These are phyloP conservation scores for Pleurozium schreberi DNA, from an alignment of 225 moss, liverwort and hornwort genomes.

Conservation along the genomic window DNA sequence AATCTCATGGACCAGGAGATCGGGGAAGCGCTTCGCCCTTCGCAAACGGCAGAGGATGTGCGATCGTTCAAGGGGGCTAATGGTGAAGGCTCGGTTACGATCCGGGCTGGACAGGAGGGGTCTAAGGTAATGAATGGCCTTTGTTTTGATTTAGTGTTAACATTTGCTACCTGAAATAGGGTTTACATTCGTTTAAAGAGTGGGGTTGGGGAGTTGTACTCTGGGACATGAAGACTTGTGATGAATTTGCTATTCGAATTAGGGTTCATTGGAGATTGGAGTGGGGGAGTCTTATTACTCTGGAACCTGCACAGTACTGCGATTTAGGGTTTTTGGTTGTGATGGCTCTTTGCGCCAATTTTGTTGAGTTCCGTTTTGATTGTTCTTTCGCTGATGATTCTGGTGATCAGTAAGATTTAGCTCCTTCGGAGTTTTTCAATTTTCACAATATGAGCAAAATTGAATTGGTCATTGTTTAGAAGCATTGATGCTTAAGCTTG, in stretches of 20 bases:
- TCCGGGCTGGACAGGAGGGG: slow-evolving; percentile 66
- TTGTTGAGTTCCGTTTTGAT: not conserved
- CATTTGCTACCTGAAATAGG: not conserved
- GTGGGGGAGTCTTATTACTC: not conserved
- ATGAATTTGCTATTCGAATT: not conserved
- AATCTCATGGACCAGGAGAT: slow-evolving; percentile 42
- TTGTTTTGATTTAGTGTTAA: not conserved
- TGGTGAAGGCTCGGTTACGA: slow-evolving; percentile 59
- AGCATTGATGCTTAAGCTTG: not conserved
- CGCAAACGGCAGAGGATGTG: slow-evolving; percentile 50
- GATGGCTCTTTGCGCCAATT: not conserved
- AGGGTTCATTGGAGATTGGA: not conserved
- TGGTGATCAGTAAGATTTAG: not conserved
- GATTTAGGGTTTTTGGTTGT: not conserved
- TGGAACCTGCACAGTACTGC: not conserved
- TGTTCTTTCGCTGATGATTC: not conserved
- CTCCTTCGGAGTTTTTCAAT: not conserved
- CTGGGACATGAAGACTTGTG: not conserved
- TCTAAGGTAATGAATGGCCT: slow-evolving; percentile 24
- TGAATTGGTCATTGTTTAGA: not conserved
- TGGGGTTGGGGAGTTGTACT: not conserved
- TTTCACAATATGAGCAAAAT: not conserved
- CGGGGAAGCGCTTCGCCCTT: slow-evolving; percentile 16
- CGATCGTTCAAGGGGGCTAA: slow-evolving; percentile 35
- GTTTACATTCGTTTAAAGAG: not conserved